Conservation (phyloP, 495 filamentous ascomycete species). For the Durotheca rogersii region DNA sequence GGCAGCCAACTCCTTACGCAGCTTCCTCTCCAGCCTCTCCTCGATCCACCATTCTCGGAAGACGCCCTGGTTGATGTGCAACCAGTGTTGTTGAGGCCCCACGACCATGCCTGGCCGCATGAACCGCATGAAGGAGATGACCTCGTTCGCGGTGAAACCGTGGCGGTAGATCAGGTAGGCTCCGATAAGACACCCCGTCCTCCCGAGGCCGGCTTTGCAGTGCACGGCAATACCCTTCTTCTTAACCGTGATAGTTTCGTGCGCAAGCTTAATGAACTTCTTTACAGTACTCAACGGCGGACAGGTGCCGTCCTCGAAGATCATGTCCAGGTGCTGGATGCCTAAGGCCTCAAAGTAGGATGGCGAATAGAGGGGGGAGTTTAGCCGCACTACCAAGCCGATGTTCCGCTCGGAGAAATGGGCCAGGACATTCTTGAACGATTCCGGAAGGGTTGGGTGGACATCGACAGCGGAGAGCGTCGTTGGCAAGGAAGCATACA, state of each 20-base stretch:
- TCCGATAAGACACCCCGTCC: constrained; percentile 93
- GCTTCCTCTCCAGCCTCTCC: constrained; percentile 68
- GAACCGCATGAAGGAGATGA: constrained; percentile 99
- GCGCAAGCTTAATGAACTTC: constrained; percentile 91
- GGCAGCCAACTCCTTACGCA: constrained; percentile 54
- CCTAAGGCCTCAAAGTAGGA: constrained; percentile 94
- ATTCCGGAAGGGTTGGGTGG: constrained; percentile 63
- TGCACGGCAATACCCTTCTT: constrained; percentile 92
- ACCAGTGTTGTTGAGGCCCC: constrained; percentile 98
- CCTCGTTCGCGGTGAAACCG: constrained; percentile 97
- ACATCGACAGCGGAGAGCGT: constrained; percentile 64
- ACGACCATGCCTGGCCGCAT: constrained; percentile 99
- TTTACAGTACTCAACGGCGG: constrained; percentile 80
- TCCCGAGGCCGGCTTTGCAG: constrained; percentile 96
- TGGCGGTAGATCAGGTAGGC: constrained; percentile 97
- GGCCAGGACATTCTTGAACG: constrained; percentile 91
- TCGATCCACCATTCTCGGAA: constrained; percentile 99
- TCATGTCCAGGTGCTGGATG: constrained; percentile 97
- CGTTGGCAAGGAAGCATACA: constrained; percentile 69
- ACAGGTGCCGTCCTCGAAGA: constrained; percentile 98
- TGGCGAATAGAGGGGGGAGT: constrained; percentile 92
- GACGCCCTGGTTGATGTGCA: constrained; percentile 91
- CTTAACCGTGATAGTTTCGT: constrained; percentile 86
- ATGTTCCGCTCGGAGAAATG: constrained; percentile 87
- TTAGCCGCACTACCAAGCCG: constrained; percentile 90